Conservation (phyloP, 176 grass and related monocot genomes). For the Dactylis glomerata region DNA sequence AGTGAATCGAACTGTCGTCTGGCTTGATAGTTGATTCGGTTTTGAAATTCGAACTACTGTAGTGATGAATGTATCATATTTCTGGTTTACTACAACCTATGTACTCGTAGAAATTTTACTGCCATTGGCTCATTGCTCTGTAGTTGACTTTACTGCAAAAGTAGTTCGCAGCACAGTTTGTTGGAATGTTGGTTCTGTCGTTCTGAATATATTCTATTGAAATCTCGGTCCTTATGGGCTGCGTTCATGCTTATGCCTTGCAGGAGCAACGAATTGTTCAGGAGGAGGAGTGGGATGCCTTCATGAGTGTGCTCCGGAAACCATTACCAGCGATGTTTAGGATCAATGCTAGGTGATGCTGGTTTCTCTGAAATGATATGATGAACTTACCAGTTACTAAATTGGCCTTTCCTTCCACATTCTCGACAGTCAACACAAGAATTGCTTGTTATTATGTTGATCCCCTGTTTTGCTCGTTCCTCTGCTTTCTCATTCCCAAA, state of each 20-base stretch:
- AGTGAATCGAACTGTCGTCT: not conserved
- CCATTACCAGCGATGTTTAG: constrained; percentile 78
- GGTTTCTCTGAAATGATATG: not conserved
- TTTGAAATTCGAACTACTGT: not conserved
- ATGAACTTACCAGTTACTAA: not conserved
- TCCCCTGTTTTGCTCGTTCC: not conserved
- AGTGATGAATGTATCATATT: not conserved
- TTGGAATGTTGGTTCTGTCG: not conserved
- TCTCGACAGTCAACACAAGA: not conserved
- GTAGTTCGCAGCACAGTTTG: not conserved
- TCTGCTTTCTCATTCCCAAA: not conserved
- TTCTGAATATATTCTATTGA: not conserved
- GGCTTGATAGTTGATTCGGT: not conserved
- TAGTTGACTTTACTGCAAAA: not conserved
- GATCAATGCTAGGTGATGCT: constrained; percentile 68
- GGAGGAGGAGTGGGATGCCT: constrained; percentile 75
- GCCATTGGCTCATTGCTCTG: not conserved
- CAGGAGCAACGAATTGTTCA: constrained; percentile 71
- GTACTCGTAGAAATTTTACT: not conserved
- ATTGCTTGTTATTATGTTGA: not conserved
- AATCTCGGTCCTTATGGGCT: not conserved
- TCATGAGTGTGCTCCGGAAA: constrained; percentile 53
- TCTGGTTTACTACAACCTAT: not conserved
- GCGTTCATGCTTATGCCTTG: not conserved
- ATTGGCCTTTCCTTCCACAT: not conserved